Evolutionary conservation across 164 flowering plant genomes (phyloP).

Genomic region (Cinnamomum chago): DNA sequence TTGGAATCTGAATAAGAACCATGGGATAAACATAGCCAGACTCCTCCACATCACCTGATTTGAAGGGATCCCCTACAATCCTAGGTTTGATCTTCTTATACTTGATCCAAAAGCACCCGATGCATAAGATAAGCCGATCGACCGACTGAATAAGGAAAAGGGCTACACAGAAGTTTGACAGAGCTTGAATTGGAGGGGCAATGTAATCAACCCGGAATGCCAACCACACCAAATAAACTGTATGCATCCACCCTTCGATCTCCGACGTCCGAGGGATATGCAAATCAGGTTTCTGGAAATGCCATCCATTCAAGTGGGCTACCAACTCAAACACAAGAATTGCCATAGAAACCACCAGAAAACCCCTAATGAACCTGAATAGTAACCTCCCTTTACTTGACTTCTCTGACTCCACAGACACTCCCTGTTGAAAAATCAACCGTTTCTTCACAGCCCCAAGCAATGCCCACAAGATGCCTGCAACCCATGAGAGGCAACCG

Average conservation of each 20-base stretch:
- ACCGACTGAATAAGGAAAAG: slow-evolving; percentile 73
- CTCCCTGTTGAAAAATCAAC: slow-evolving; percentile 51
- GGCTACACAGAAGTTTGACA: slow-evolving; percentile 64
- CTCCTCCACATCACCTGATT: slow-evolving; percentile 49
- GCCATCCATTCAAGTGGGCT: slow-evolving; percentile 71
- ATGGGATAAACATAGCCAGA: slow-evolving; percentile 50
- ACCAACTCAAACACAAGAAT: slow-evolving; percentile 57
- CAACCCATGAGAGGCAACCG: slow-evolving; percentile 66
- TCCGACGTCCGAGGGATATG: slow-evolving; percentile 56
- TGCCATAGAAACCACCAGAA: slow-evolving; percentile 43
- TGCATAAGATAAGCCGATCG: slow-evolving; percentile 63
- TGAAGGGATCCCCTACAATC: slow-evolving; percentile 43
- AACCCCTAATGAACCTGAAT: slow-evolving; percentile 45
- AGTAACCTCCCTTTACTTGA: slow-evolving; percentile 42
- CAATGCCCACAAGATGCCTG: slow-evolving; percentile 52
- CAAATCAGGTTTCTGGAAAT: slow-evolving; percentile 43
- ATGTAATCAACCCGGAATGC: slow-evolving; percentile 60
- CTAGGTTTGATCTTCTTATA: slow-evolving; percentile 62
- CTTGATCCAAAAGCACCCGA: slow-evolving; percentile 91
- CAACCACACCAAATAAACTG: slow-evolving; percentile 60
- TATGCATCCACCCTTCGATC: slow-evolving; percentile 51
- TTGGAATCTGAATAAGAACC: slow-evolving; percentile 91
- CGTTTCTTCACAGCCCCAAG: slow-evolving; percentile 62
- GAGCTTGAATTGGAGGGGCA: slow-evolving; percentile 59
- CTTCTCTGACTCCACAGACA: slow-evolving; percentile 45